Conservation (phyloP, 805 yeast genomes). For the Ogataea nakhonphanomensis region DNA sequence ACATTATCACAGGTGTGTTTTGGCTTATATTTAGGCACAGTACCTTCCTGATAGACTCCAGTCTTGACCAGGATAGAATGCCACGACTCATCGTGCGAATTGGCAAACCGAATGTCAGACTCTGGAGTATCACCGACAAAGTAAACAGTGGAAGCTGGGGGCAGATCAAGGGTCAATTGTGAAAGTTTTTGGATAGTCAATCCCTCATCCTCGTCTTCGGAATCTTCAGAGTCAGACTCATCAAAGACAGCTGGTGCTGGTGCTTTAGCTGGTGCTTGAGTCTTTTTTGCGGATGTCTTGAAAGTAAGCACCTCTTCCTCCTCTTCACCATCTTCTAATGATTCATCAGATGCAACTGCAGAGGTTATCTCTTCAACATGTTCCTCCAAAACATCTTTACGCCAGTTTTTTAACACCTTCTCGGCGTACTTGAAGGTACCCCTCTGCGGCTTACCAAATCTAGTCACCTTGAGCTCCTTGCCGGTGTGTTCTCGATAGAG, state of each 20-base stretch:
- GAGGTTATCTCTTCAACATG: constrained; percentile 50
- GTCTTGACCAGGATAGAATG: constrained; percentile 80
- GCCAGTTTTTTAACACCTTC: constrained; percentile 72
- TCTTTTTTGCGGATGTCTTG: constrained; percentile 10
- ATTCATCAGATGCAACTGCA: constrained; percentile 18
- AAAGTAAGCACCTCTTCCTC: constrained; percentile 17
- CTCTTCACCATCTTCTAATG: constrained; percentile 16
- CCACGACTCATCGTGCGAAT: constrained; percentile 83
- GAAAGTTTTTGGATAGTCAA: constrained; percentile 44
- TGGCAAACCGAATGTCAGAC: constrained; percentile 83
- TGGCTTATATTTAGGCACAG: constrained; percentile 75
- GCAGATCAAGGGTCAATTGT: constrained; percentile 52
- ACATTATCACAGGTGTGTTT: constrained; percentile 71
- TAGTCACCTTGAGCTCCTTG: constrained; percentile 67
- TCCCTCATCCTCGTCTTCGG: constrained; percentile 35
- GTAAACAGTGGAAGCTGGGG: constrained; percentile 82
- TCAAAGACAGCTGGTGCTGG: constrained; percentile 21
- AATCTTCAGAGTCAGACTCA: constrained; percentile 32
- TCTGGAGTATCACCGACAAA: constrained; percentile 91
- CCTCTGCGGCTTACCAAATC: constrained; percentile 88
- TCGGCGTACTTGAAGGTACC: constrained; percentile 84
- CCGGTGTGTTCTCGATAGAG: constrained; percentile 84
- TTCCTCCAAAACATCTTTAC: constrained; percentile 71
- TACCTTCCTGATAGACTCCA: constrained; percentile 81
- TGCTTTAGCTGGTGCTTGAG: constrained; percentile 4